Evolutionary conservation across 495 filamentous ascomycete genomes (phyloP), one percentile per base, ranked within the genome.

Genomic region (Cercophora newfieldiana): DNA sequence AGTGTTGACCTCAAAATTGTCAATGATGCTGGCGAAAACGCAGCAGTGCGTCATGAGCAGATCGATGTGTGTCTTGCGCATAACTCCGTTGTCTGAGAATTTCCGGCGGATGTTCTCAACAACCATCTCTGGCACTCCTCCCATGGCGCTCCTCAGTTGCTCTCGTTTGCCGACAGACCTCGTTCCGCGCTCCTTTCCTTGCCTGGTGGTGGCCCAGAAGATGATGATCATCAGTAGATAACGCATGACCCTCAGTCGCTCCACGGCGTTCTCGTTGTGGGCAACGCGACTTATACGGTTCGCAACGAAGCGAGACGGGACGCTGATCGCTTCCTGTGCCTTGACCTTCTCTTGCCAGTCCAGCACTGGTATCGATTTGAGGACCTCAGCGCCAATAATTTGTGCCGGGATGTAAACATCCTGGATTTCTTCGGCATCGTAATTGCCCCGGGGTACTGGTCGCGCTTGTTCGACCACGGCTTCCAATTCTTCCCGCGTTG

Each of bases 341-440:
- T 86, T 81, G 37, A 90, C 83, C 18, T 83, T 83, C 31, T 93
- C 86, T 65, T 87, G 82, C 91, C 91, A 97, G 54, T 93, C 89
- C 74, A 86, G 86, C 33, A 93, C 83, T 16, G 86, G 86, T 22
- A 94, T 81, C 47, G 82, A 76, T 58, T 83, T 84, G 69, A 87
- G 76, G 8, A 86, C 79, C 26, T 89, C 88, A 16, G 77, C 67
- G 30, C 86, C 85, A 24, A 97, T 87, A 51, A 99, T 78, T 14
- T 80, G 79, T 25, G 89, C 83, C 51, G 91, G 75, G 1, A 90
- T 76, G 75, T 99, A 99, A 47, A 97, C 92, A 44, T 97, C 91
- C 14, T 86, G 84, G n/a, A 92, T 86, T 22, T 87, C 86, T 29
- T 82, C 77, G 24, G 91, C 93, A 1, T 86, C 82, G 53, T 88